A percentile compares a stretch with the other conserved stretches of the same genome.
These are phyloP conservation scores for Trifolium dubium DNA, from an alignment of 306 rosid genomes.

Conservation along the genomic window DNA sequence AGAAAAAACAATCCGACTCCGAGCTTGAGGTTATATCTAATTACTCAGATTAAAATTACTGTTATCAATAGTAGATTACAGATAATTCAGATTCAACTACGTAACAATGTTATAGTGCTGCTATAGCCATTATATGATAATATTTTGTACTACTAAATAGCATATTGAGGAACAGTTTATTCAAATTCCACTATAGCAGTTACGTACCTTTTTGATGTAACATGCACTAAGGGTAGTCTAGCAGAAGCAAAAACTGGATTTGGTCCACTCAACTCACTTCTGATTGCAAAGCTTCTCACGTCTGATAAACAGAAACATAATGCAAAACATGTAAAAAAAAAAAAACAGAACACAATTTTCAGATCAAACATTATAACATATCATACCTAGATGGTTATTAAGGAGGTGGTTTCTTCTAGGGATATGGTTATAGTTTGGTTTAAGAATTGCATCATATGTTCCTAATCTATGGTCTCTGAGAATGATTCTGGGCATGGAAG, in stretches of 20 bases:
- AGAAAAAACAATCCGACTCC: background rate
- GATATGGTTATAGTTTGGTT: conserved; percentile 39
- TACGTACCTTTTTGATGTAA: conserved; percentile 57
- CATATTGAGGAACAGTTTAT: background rate
- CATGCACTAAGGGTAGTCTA: conserved; percentile 29
- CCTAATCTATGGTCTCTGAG: conserved; percentile 52
- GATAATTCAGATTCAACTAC: background rate
- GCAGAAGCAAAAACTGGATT: conserved; percentile 46
- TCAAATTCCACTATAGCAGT: too few relatives aligned
- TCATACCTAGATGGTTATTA: conserved; percentile 56
- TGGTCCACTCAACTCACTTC: conserved; percentile 44
- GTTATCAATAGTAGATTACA: background rate
- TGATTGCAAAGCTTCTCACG: conserved; percentile 47
- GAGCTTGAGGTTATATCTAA: background rate
- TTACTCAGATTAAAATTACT: background rate
- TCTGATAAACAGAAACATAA: conserved; percentile 36
- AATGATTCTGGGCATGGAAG: conserved; percentile 61
- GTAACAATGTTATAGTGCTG: background rate
- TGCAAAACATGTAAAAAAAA: conserved; percentile 2
- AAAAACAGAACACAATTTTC: too few relatives aligned
- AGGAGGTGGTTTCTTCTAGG: conserved; percentile 45
- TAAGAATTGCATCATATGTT: conserved; percentile 39
- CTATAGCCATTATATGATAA: background rate
- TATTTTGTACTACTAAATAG: background rate
- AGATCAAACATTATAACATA: background rate